A percentile compares a stretch with the other conserved stretches of the same genome.
Conservation (phyloP, 192 early-diverging fungal genomes). For the Dissophora globulifera region DNA sequence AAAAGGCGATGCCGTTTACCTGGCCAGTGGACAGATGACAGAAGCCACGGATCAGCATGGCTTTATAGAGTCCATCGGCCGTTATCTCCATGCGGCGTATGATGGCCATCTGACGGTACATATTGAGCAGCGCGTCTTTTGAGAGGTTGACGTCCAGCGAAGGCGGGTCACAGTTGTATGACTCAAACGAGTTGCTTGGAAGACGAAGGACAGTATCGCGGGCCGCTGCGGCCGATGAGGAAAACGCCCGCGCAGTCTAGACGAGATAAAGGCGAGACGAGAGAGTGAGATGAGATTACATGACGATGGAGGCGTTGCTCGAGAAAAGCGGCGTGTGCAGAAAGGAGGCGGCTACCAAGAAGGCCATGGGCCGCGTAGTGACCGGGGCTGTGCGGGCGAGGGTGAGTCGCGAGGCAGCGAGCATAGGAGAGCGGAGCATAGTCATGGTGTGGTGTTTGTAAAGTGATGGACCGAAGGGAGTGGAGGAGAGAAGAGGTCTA, state of each 20-base stretch:
- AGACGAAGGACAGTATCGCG: conserved; percentile 63
- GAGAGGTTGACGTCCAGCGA: conserved; percentile 66
- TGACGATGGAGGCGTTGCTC: too few relatives aligned
- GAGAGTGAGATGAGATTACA: background rate
- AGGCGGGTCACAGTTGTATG: conserved; percentile 82
- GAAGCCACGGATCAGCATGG: conserved; percentile 94
- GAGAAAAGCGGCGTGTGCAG: too few relatives aligned
- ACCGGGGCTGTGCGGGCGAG: too few relatives aligned
- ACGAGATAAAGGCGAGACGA: too few relatives aligned
- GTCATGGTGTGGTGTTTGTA: too few relatives aligned
- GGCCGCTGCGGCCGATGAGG: conserved; percentile 22
- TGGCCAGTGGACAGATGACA: conserved; percentile 97
- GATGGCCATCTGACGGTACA: conserved; percentile 88
- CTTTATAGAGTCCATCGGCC: conserved; percentile 93
- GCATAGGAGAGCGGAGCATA: too few relatives aligned
- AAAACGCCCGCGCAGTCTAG: background rate
- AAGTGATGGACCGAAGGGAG: too few relatives aligned
- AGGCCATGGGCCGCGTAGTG: too few relatives aligned
- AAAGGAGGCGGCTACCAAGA: too few relatives aligned
- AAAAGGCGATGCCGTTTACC: conserved; percentile 52
- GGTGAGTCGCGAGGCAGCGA: too few relatives aligned
- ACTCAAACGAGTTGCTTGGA: conserved; percentile 74
- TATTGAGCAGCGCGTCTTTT: conserved; percentile 73
- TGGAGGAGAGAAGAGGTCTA: too few relatives aligned
- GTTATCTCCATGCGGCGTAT: conserved; percentile 93